Evolutionary conservation across 2,329 filamentous ascomycete genomes (phyloP), one percentile per base, ranked within the genome.

Genomic region (Sporothrix schenckii): DNA sequence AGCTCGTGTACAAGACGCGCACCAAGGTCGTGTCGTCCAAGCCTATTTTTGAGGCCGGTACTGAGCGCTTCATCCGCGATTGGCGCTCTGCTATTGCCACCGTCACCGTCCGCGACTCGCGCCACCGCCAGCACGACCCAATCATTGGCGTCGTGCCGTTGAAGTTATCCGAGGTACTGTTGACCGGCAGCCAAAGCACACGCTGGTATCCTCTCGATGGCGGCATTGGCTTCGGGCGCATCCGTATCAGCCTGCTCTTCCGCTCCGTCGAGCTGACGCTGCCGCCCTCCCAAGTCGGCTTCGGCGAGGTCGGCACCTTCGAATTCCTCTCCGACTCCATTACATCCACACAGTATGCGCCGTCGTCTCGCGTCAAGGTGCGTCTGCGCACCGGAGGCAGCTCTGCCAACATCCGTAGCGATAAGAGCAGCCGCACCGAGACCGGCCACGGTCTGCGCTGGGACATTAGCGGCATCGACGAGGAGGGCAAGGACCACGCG

Each of bases 201-300:
- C 85, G 93, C 72, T 97, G 94, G 93, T 98, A 97, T 78, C 94
- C 95, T n/a, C 86, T 99, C 0, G 94, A 97, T 77, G 95, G 94
- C 27, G 95, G 95, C 13, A 90, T 98, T 73, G 92, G 95, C 0
- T 98, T 95, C 74, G 95, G 95, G 52, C 91, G 94, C 9, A 86
- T 97, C 72, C 90, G 94, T 53, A 91, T 99, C 74, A 97, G 93
- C 0, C 80, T 98, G 3, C 85, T 98, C 3, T 97, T 97, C 87
- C 90, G 94, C 39, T 94, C 92, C 39, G 88, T 97, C 56, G 94
- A 97, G 79, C 91, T 94, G 68, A 89, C 89, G 60, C 84, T 98
- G 1, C 94, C 94, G n/a, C 91, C 91, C 0, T 83, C 89, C 53
- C 91, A 97, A 80, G 86, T 97, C 4, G 93, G 94, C 11, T 98